phyloP scores from a whole-genome alignment of 495 filamentous ascomycete genomes.

The Penicillium samsonianum region DNA sequence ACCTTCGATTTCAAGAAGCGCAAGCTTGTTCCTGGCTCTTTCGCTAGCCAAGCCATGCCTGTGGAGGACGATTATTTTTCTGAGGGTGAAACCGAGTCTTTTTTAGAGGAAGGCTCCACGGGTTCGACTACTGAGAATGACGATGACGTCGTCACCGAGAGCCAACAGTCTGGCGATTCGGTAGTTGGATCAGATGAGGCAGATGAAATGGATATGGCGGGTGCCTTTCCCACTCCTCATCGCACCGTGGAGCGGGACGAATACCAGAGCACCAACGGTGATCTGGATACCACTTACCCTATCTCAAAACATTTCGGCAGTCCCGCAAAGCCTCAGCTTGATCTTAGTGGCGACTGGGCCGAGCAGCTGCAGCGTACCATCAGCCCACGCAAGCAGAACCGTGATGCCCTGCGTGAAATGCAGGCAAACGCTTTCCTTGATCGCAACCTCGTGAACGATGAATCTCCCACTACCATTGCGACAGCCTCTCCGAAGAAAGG shows the following conservation, averaged over 20 bases:
- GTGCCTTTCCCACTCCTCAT: conserved; percentile 66
- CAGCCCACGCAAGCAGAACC: conserved; percentile 85
- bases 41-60: conserved; percentile 61
- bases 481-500: conserved; percentile 50
- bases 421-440: conserved; percentile 57
- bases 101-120: conserved; percentile 87
- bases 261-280: conserved; percentile 43
- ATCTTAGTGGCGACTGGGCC: conserved; percentile 73
- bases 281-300: conserved; percentile 47
- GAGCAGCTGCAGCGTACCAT: conserved; percentile 89
- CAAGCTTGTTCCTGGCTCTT: conserved; percentile 74
- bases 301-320: conserved; percentile 51
- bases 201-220: conserved; percentile 76
- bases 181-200: conserved; percentile 70
- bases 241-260: conserved; percentile 65
- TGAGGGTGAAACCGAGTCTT: conserved; percentile 62
- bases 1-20: conserved; percentile 80
- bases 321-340: conserved; percentile 59
- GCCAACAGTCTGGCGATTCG: conserved; percentile 60
- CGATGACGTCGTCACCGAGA: conserved; percentile 61
- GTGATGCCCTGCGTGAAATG: conserved; percentile 61
- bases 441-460: conserved; percentile 34
- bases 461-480: conserved; percentile 34
- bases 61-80: conserved; percentile 48
- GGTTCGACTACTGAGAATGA: conserved; percentile 71